A percentile compares a stretch with the other conserved stretches of the same genome.
Evolutionary conservation across 2,329 filamentous ascomycete genomes (phyloP).

Genomic region (Arthrinium phaeospermum): DNA sequence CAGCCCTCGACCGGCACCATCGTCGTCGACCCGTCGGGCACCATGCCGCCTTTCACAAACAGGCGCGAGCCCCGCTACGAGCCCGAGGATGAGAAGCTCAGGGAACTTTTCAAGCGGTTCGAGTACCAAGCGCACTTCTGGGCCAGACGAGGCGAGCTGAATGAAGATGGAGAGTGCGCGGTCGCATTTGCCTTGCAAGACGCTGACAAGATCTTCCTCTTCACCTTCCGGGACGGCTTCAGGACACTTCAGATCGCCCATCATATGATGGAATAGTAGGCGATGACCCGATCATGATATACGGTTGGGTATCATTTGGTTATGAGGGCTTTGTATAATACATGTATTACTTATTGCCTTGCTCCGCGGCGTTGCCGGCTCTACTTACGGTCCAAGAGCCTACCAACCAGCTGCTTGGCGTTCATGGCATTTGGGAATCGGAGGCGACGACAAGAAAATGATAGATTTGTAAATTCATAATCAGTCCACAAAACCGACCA

Average conservation of each 20-base stretch:
- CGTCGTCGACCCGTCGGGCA: neutral
- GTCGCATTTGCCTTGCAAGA: constrained; percentile 18
- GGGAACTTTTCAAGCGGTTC: constrained; percentile 14
- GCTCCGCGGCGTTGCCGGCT: neutral
- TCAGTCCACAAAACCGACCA: neutral
- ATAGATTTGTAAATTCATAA: neutral
- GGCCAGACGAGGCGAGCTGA: constrained; percentile 13
- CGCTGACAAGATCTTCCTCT: neutral
- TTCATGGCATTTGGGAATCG: neutral
- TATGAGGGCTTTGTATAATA: neutral
- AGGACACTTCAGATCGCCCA: neutral
- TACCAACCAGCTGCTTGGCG: neutral
- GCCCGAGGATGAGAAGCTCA: neutral
- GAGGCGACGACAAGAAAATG: neutral
- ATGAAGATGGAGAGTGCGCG: neutral
- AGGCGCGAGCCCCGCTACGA: neutral
- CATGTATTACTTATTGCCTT: neutral
- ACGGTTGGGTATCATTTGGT: neutral
- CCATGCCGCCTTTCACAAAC: neutral
- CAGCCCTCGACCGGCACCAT: neutral
- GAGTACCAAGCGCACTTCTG: constrained; percentile 14
- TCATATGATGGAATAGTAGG: constrained; percentile 2
- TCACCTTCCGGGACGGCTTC: constrained; percentile 16
- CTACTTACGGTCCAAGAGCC: neutral
- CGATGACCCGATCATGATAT: neutral